These are phyloP conservation scores for Botryosphaeria agaves DNA, from an alignment of 2,329 filamentous ascomycete species.

Conservation along the genomic window DNA sequence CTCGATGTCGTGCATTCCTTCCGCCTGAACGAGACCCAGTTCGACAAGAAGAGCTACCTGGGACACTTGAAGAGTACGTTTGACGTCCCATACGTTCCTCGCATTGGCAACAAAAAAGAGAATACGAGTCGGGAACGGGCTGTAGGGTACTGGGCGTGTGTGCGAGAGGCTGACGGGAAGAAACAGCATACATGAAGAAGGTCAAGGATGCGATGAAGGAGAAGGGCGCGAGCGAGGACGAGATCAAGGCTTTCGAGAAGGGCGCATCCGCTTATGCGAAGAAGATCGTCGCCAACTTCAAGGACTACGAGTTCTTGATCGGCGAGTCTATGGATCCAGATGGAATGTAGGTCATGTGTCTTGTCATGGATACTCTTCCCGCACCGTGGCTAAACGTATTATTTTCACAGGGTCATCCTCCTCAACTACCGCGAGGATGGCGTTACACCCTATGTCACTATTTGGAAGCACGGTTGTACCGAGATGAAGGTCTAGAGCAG, in stretches of 20 bases:
- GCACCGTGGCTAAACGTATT: background rate
- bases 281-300: conserved; percentile 72
- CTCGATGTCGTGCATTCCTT: conserved; percentile 91
- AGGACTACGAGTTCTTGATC: conserved; percentile 89
- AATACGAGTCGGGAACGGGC: conserved; percentile 3
- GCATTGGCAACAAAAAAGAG: conserved; percentile 1
- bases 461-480: conserved; percentile 90
- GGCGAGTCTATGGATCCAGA: conserved; percentile 87
- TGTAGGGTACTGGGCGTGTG: background rate
- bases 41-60: conserved; percentile 81
- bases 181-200: conserved; percentile 73
- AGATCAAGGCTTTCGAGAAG: conserved; percentile 63
- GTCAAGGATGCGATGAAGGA: conserved; percentile 56
- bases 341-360: conserved; percentile 65
- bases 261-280: conserved; percentile 61
- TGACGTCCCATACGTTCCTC: background rate
- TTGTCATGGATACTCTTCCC: too few relatives aligned
- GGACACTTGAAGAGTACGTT: conserved; percentile 65
- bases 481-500: conserved; percentile 71
- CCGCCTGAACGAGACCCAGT: conserved; percentile 60
- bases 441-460: conserved; percentile 67
- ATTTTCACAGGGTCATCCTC: conserved; percentile 51
- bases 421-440: conserved; percentile 98
- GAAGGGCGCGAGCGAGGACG: conserved; percentile 42
- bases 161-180: too few relatives aligned